Conservation (phyloP, 805 yeast genomes). For the Candida taoyuanica region DNA sequence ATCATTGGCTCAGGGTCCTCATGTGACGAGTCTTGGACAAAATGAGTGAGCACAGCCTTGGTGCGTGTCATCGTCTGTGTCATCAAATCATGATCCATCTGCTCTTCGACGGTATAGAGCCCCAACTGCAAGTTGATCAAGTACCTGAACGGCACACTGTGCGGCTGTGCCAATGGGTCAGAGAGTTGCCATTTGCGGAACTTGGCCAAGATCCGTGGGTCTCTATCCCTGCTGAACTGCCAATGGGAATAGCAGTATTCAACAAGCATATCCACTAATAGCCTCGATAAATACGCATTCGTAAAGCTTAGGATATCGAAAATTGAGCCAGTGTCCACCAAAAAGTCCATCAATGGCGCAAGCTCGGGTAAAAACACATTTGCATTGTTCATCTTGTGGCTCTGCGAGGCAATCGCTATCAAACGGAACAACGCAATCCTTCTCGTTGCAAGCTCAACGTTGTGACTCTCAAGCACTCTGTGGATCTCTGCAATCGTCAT, state of each 20-base stretch:
- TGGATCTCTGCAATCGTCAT: conserved; percentile 24
- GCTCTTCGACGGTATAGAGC: conserved; percentile 19
- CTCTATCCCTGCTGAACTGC: conserved; percentile 27
- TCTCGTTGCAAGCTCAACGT: conserved; percentile 17
- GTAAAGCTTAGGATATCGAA: conserved; percentile 28
- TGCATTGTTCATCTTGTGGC: conserved; percentile 30
- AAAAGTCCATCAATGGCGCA: conserved; percentile 34
- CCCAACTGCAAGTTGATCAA: conserved; percentile 35
- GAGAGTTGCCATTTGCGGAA: conserved; percentile 32
- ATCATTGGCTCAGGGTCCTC: conserved; percentile 30
- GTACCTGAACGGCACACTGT: conserved; percentile 30
- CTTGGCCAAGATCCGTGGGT: conserved; percentile 17
- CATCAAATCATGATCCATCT: conserved; percentile 15
- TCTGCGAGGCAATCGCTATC: conserved; percentile 32
- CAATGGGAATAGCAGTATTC: conserved; percentile 45
- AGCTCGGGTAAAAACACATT: conserved; percentile 35
- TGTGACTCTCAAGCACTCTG: neutral
- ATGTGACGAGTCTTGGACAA: conserved; percentile 23
- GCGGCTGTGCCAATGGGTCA: conserved; percentile 31
- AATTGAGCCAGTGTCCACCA: conserved; percentile 37
- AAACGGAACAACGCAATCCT: conserved; percentile 30
- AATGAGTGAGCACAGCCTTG: conserved; percentile 18
- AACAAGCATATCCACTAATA: conserved; percentile 38
- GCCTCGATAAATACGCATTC: conserved; percentile 24
- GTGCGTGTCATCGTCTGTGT: conserved; percentile 19